Base-by-base conservation (phyloP, 1,284 basidiomycete species). In the Wallemia ichthyophaga region DNA sequence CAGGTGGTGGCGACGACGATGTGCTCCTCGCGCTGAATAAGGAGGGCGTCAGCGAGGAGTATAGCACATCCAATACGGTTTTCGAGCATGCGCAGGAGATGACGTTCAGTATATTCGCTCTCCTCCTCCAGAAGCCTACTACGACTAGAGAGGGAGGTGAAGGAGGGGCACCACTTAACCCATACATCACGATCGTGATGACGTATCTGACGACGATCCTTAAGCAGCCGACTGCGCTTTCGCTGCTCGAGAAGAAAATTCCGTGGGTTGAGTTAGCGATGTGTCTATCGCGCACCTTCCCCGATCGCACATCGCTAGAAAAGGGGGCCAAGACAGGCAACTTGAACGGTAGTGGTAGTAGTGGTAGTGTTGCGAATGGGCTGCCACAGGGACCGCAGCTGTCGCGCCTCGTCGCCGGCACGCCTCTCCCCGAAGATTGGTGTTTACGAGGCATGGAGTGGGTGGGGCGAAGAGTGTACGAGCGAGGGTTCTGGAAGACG, bases 371-470 rank as follows among this genome's bases (percentile, higher is more conserved):
- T n/a, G n/a, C n/a, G n/a, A n/a, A 68, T 67, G 2, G 57, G 60
- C 64, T 26, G 64, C 65, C 63, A 63, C 67, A 61, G 64, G 66
- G 61, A 63, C 66, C 73, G 65, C 71, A 11, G 76, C 82, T 73
- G 71, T 83, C 48, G 78, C 79, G 0, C 77, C 67, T 75, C 7
- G 67, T 70, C 17, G 65, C 76, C 7, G 79, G 76, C 59, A 72
- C 76, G 15, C 83, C 88, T 0, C 72, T 98, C 1, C 78, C 85
- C 0, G 94, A 98, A 69, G 94, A 98, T 68, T 95, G 89, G 87
- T 85, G 85, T 64, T 70, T 96, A 62, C 77, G 91, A 27, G 94
- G 94, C 1, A 84, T 91, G 79, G 85, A 87, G 63, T 98, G 92
- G 92, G 81, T 85, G 1, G 82, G 85, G 3, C 76, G 85, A 62